Conservation (phyloP, 2,329 filamentous ascomycete species). For the Colletotrichum sp. region DNA sequence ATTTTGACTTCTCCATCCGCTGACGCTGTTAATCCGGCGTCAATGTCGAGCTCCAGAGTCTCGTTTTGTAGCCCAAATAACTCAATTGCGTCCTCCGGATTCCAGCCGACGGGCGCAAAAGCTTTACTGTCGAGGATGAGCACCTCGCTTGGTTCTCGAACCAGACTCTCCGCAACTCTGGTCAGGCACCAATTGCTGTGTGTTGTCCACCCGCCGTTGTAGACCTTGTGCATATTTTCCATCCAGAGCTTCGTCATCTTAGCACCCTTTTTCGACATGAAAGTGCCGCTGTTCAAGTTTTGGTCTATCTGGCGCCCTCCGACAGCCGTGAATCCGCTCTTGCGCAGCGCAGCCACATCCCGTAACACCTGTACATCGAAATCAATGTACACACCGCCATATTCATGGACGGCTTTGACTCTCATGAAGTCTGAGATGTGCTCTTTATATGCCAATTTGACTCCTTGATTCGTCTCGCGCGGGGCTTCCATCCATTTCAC, state of each 20-base stretch:
- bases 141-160: not conserved
- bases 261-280: slow-evolving; percentile 4
- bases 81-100: not conserved
- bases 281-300: not conserved
- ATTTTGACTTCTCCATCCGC: not conserved
- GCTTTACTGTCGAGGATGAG: not conserved
- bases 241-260: slow-evolving; percentile 24
- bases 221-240: slow-evolving; percentile 29
- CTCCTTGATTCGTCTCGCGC: not conserved
- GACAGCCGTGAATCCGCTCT: not conserved
- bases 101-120: not conserved
- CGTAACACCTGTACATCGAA: slow-evolving; percentile 22
- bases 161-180: not conserved
- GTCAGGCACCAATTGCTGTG: slow-evolving; percentile 25
- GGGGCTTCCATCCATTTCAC: not conserved
- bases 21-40: not conserved
- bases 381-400: slow-evolving; percentile 29
- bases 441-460: not conserved
- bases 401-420: slow-evolving; percentile 22
- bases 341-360: not conserved
- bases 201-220: slow-evolving; percentile 30
- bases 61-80: not conserved
- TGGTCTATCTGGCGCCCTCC: not conserved
- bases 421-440: slow-evolving; percentile 14
- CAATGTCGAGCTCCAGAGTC: not conserved